Percentiles rank a stretch among this genome's conserved stretches.
These are phyloP conservation scores for Microbotryum intermedium DNA, from an alignment of 1,284 basidiomycete genomes.

Conservation along the genomic window DNA sequence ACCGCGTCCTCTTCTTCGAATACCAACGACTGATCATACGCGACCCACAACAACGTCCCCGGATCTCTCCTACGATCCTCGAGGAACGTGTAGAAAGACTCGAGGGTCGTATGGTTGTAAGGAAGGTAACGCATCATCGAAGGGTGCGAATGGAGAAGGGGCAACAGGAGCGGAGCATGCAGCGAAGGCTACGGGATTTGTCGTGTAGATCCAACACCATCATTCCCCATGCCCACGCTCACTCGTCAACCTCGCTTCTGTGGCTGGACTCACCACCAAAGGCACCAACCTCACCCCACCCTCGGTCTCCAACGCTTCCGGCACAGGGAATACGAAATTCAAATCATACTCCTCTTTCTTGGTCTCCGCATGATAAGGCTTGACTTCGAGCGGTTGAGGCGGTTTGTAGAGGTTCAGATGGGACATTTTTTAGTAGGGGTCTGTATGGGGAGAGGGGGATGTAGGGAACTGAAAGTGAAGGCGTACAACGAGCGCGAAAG, in stretches of 20 bases:
- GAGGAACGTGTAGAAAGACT: slow-evolving; percentile 12
- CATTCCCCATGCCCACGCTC: too few species aligned
- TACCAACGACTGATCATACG: neutral
- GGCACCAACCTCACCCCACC: slow-evolving; percentile 6
- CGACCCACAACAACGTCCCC: neutral
- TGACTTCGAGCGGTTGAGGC: neutral
- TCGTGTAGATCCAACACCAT: neutral
- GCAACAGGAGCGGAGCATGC: neutral
- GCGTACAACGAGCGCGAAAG: too few species aligned
- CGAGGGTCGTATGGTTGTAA: slow-evolving; percentile 7
- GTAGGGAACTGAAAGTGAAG: too few species aligned
- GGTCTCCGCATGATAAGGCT: neutral
- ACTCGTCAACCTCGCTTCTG: too few species aligned
- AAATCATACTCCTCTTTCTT: slow-evolving; percentile 6
- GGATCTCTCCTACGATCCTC: neutral
- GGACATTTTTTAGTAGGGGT: neutral
- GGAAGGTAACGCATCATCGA: slow-evolving; percentile 8
- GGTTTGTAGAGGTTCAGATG: neutral
- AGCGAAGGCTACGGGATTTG: slow-evolving; percentile 1
- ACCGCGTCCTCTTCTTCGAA: neutral
- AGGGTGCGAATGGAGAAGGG: neutral
- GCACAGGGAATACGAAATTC: slow-evolving; percentile 1
- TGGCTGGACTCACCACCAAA: slow-evolving; percentile 1
- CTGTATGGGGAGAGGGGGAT: too few species aligned
- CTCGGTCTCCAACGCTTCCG: neutral